phyloP scores from a whole-genome alignment of 768 basidiomycete species.

The Leccinum fibrillosum region DNA sequence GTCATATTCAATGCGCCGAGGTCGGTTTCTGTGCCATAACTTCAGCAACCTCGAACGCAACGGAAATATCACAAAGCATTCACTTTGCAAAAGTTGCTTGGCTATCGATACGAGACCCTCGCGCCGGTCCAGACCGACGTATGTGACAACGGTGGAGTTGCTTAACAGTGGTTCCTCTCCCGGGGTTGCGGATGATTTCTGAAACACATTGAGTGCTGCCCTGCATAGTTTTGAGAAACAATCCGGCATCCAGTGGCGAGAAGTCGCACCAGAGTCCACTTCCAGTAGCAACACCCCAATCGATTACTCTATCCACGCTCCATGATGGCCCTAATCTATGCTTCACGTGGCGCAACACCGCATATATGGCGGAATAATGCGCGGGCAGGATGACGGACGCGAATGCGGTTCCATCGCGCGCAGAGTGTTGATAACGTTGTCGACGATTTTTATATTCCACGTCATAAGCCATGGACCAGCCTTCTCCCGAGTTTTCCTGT shows the following conservation, averaged over 20 bases:
- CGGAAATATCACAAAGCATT: constrained; percentile 11
- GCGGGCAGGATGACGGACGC: constrained; percentile 82
- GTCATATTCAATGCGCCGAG: constrained; percentile 41
- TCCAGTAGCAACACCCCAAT: constrained; percentile 84
- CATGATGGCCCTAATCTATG: constrained; percentile 61
- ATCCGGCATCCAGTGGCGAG: neutral
- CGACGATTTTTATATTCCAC: constrained; percentile 56
- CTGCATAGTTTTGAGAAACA: constrained; percentile 35
- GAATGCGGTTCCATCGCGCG: constrained; percentile 80
- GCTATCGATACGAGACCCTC: constrained; percentile 67
- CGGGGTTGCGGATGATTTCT: constrained; percentile 30
- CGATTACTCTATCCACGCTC: constrained; percentile 60
- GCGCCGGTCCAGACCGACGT: constrained; percentile 76
- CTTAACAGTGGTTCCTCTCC: constrained; percentile 37
- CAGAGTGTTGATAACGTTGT: constrained; percentile 56
- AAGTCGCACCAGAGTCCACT: constrained; percentile 73
- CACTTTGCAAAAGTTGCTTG: constrained; percentile 59
- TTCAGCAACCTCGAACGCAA: constrained; percentile 11
- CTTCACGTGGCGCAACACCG: constrained; percentile 69
- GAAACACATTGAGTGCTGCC: constrained; percentile 69
- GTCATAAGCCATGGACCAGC: constrained; percentile 57
- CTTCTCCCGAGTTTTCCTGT: constrained; percentile 26
- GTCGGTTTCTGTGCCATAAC: constrained; percentile 41
- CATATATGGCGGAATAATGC: constrained; percentile 75
- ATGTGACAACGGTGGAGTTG: constrained; percentile 54